Evolutionary conservation across 352 stramenopile species (phyloP), one percentile per base, ranked within the genome.

Genomic region (Albugo laibachii): DNA sequence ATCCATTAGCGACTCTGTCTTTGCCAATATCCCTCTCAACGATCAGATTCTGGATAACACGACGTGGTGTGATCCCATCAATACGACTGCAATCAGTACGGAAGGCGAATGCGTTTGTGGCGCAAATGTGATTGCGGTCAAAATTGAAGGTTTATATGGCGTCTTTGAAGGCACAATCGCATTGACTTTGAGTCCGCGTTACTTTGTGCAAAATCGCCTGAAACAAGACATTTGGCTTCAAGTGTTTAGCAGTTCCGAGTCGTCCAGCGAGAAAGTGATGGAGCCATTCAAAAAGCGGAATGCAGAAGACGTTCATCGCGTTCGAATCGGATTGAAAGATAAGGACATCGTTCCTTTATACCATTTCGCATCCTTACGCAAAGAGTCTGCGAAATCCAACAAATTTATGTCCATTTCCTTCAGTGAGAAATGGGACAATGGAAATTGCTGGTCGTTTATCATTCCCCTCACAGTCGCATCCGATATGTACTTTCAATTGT

Each of bases 1-100:
- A 5, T 70, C 69, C 24, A 67, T 83, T 24, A 61, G 69, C 14
- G 52, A 63, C 11, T 54, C 65, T 10, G 62, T 69, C 13, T 84
- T 68, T 53, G 61, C 61, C 11, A 19, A 52, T 20, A 72, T 68
- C 27, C 18, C 61, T 15, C 50, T 86, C 11, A 73, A 63, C 3
- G 65, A 83, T n/a, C 67, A 83, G 39, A 59, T 72, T 2, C 51
- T 80, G n/a, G 59, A 76, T 48, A 61, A 62, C n/a, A 66, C 62
- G 8, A 52, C 62, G n/a, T 92, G 76, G 75, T 85, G 73, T 0
- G 73, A 88, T 48, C 67, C 71, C 0, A 73, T 88, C 55, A 92
- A 92, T 52, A 80, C 69, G 39, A 82, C 78, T 11, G 77, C 78
- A 0, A 75, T 92, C n/a, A 87, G 88, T 43, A 92, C 78, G 8